Base-by-base conservation (phyloP, 257 asterid species). In the Scutellaria baicalensis region DNA sequence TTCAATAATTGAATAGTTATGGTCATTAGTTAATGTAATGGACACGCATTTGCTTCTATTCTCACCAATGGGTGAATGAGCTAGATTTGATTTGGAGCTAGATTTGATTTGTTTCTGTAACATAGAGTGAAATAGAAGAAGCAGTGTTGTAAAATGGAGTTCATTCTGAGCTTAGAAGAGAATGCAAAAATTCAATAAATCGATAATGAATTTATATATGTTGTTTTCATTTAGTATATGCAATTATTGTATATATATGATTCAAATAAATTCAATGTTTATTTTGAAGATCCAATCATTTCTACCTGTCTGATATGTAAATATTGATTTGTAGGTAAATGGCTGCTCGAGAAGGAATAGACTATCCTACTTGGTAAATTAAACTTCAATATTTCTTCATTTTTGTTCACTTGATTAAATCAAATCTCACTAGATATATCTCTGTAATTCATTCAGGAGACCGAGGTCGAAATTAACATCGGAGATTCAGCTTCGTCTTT, bases 401-500 rank as follows among this genome's bases (percentile, higher is more conserved):
- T 33, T 13, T 9, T 12, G 39, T 4, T n/a, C 17, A 35, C 18
- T 68, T 3, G 1, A 20, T 51, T 20, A 39, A 64, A 51, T 23
- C 9, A 27, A 27, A 27, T 18, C 21, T 16, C 6, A 20, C 7
- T n/a, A n/a, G 59, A 27, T 27, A 23, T 5, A 8, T 10, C n/a
- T n/a, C n/a, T 23, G 33, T 7, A 49, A 2, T 58, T 73, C 0
- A 51, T 66, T 9, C 76, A 87, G 98, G 95, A 85, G 80, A 55
- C 67, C 75, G 40, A 78, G 68, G 75, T 55, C 82, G n/a, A 80
- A 50, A 74, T 36, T 71, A 20, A 65, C 86, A 14, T 71, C 88
- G 49, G 88, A 78, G 31, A 62, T 82, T 69, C 88, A 87, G 62
- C 77, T 83, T 61, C 69, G 80, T 60, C 71, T 87, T 1, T 65